phyloP scores from a whole-genome alignment of 2,329 filamentous ascomycete species.

The Paracamarosporium sp. region DNA sequence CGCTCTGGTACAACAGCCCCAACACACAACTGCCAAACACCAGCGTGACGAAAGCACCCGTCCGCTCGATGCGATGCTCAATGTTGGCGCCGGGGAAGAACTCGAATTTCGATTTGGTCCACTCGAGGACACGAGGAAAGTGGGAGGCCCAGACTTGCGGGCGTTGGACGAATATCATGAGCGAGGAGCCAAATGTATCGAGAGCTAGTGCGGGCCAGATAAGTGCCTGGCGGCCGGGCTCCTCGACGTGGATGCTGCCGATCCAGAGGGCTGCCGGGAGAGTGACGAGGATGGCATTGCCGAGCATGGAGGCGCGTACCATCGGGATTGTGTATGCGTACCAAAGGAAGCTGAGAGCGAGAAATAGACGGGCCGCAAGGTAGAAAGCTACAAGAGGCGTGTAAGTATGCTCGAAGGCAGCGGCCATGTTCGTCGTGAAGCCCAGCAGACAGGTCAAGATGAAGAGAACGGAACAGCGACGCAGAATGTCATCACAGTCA shows the following conservation, averaged over 20 bases:
- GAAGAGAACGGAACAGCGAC: conserved; percentile 66
- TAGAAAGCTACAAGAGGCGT: conserved; percentile 67
- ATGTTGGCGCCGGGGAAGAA: conserved; percentile 70
- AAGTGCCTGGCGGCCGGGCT: conserved; percentile 61
- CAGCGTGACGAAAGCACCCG: conserved; percentile 68
- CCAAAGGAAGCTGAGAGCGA: conserved; percentile 56
- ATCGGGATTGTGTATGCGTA: conserved; percentile 62
- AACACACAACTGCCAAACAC: conserved; percentile 71
- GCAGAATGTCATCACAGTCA: conserved; percentile 66
- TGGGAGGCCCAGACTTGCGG: conserved; percentile 13
- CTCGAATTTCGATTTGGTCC: conserved; percentile 55
- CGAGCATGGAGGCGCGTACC: conserved; percentile 63
- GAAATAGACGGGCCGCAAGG: conserved; percentile 62
- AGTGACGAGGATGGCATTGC: conserved; percentile 52
- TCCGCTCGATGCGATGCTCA: conserved; percentile 70
- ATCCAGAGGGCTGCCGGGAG: conserved; percentile 66
- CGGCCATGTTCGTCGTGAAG: conserved; percentile 68
- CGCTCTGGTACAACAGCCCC: conserved; percentile 66
- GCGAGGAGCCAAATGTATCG: conserved; percentile 59
- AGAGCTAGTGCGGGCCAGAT: conserved; percentile 64
- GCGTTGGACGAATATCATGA: conserved; percentile 50
- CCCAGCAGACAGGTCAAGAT: conserved; percentile 67
- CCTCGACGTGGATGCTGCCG: conserved; percentile 62
- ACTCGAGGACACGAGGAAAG: conserved; percentile 21
- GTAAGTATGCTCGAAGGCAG: conserved; percentile 62